These are phyloP conservation scores for Fusarium anguioides DNA, from an alignment of 2,329 filamentous ascomycete species.

Conservation along the genomic window DNA sequence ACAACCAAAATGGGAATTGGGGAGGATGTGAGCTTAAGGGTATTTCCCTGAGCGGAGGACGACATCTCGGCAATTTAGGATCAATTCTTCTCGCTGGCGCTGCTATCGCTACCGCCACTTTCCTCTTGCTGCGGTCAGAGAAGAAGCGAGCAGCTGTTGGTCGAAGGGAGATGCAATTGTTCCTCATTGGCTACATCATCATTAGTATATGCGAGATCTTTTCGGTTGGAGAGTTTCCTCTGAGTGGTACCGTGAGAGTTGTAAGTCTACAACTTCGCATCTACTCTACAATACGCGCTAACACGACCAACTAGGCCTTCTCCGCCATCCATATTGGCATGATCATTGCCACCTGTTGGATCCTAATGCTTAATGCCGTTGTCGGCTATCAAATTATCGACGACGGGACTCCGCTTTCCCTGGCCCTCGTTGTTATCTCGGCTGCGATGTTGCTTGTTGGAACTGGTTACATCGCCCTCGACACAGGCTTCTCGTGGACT, in stretches of 20 bases:
- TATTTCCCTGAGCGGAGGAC: constrained; percentile 74
- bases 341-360: constrained; percentile 89
- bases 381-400: constrained; percentile 95
- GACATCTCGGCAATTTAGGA: constrained; percentile 86
- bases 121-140: constrained; percentile 83
- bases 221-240: constrained; percentile 88
- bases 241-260: constrained; percentile 75
- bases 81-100: constrained; percentile 85
- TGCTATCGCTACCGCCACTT: constrained; percentile 74
- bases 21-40: constrained; percentile 80
- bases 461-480: constrained; percentile 94
- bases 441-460: constrained; percentile 81
- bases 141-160: constrained; percentile 94
- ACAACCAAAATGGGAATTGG: constrained; percentile 70
- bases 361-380: constrained; percentile 89
- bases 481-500: constrained; percentile 90
- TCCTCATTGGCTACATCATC: constrained; percentile 86
- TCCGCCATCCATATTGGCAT: constrained; percentile 90
- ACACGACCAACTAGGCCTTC: constrained; percentile 74
- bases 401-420: constrained; percentile 87
- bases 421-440: constrained; percentile 79
- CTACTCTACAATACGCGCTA: constrained; percentile 26
- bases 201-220: constrained; percentile 97
- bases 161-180: constrained; percentile 95
- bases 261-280: constrained; percentile 62